phyloP scores from a whole-genome alignment of 176 grass and related monocot species.

The Pharus latifolius region DNA sequence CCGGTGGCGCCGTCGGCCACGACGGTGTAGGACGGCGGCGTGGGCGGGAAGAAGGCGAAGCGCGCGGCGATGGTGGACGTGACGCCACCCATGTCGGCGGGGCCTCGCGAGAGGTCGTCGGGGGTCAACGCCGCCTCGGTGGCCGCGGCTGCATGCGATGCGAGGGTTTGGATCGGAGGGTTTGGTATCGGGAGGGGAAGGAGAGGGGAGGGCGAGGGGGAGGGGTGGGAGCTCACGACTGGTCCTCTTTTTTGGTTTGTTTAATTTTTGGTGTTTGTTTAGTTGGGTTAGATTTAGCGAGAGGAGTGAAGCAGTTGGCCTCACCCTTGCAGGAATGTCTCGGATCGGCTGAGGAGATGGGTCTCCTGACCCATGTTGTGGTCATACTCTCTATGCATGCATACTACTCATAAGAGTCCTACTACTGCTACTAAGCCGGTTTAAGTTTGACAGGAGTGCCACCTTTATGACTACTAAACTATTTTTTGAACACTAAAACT shows the following conservation, averaged over 20 bases:
- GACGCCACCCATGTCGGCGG: conserved; percentile 62
- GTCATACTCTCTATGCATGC: too few relatives aligned
- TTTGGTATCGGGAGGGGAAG: conserved; percentile 7
- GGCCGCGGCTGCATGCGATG: conserved; percentile 23
- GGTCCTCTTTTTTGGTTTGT: not conserved
- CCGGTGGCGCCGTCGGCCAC: conserved; percentile 45
- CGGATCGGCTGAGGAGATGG: conserved; percentile 37
- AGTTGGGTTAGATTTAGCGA: conserved; percentile 21
- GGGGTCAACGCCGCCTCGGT: conserved; percentile 19
- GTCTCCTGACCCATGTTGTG: conserved; percentile 17
- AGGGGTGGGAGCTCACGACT: conserved; percentile 26
- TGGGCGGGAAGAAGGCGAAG: conserved; percentile 92
- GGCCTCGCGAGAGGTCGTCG: not conserved
- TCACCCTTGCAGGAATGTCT: conserved; percentile 26
- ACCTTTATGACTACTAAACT: too few relatives aligned
- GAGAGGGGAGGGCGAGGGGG: not conserved
- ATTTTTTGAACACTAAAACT: too few relatives aligned
- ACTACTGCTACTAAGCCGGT: too few relatives aligned
- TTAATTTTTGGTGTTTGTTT: conserved; percentile 9
- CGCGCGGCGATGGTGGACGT: conserved; percentile 80
- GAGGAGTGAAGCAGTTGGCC: conserved; percentile 16
- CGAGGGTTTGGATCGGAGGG: conserved; percentile 36
- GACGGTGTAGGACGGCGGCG: conserved; percentile 80
- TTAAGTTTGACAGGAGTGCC: too few relatives aligned
- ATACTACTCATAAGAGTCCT: too few relatives aligned